A percentile compares a stretch with the other conserved stretches of the same genome.
Evolutionary conservation across 257 asterid genomes (phyloP).

Genomic region (Solanum virginianum): DNA sequence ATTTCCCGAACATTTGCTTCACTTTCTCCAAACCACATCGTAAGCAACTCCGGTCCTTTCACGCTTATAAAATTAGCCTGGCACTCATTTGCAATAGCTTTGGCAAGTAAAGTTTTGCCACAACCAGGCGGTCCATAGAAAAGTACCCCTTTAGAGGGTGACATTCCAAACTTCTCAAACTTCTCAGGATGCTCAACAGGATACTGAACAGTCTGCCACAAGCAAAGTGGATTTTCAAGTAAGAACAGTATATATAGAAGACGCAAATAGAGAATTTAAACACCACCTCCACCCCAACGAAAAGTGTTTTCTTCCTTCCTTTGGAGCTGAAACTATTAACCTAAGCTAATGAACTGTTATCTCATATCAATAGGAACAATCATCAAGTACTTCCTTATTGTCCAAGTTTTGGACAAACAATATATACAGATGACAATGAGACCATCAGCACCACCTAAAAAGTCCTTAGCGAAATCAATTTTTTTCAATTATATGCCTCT

Average conservation of each 20-base stretch:
- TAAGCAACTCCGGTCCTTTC: constrained; percentile 88
- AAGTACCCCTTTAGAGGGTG: constrained; percentile 92
- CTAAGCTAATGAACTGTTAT: background rate
- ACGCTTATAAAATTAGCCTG: constrained; percentile 88
- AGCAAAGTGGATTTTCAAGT: constrained; percentile 1
- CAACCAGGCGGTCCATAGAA: constrained; percentile 94
- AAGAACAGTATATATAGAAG: background rate
- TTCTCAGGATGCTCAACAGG: constrained; percentile 98
- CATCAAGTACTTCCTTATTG: background rate
- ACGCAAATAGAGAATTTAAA: background rate
- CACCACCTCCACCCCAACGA: background rate
- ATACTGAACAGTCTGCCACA: constrained; percentile 70
- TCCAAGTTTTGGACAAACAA: background rate
- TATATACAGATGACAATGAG: too few species aligned
- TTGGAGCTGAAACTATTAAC: background rate
- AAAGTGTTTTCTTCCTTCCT: background rate
- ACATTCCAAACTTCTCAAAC: constrained; percentile 91
- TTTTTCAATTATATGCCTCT: background rate
- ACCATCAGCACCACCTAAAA: background rate
- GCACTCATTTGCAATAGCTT: constrained; percentile 91
- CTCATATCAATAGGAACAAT: background rate
- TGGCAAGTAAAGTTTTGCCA: constrained; percentile 83
- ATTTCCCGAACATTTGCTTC: constrained; percentile 92
- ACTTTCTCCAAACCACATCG: constrained; percentile 99
- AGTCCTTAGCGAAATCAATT: background rate